Conservation (phyloP, 768 basidiomycete species). For the Exidia glandulosa region DNA sequence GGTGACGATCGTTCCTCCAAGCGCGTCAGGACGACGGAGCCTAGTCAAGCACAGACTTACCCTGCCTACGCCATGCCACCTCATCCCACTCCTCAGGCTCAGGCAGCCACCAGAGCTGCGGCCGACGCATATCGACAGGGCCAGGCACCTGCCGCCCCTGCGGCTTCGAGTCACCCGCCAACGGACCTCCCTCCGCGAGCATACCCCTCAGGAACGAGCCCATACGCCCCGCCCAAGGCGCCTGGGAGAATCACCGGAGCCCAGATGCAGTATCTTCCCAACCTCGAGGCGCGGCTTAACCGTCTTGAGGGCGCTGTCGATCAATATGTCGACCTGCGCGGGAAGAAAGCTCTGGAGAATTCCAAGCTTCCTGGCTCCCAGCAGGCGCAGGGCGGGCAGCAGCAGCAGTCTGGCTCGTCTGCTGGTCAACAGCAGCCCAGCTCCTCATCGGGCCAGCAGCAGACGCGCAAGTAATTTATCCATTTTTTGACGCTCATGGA, state of each 20-base stretch:
- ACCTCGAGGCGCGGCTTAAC: constrained; percentile 6
- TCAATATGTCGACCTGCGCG: constrained; percentile 6
- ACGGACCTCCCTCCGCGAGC: constrained; percentile 9
- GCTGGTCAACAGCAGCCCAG: no score
- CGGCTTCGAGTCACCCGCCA: constrained; percentile 4
- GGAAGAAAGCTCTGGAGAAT: constrained; percentile 5
- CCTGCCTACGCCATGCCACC: not conserved
- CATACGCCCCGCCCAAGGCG: constrained; percentile 2
- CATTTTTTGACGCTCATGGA: no score
- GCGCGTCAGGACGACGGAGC: not conserved
- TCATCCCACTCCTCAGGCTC: not conserved
- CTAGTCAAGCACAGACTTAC: not conserved
- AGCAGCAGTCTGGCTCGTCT: not conserved
- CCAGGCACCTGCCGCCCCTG: not conserved
- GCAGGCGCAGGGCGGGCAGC: not conserved
- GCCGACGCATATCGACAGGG: not conserved
- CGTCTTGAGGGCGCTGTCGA: constrained; percentile 9
- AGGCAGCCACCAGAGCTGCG: not conserved
- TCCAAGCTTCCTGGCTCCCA: constrained; percentile 7
- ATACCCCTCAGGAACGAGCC: constrained; percentile 5
- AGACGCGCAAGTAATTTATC: not conserved
- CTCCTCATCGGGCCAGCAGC: not conserved
- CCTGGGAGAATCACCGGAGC: constrained; percentile 7
- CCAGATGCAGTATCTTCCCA: constrained; percentile 8
- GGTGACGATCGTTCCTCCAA: not conserved